These are phyloP conservation scores for Quercus bicolor DNA, from an alignment of 306 rosid species.

Conservation along the genomic window DNA sequence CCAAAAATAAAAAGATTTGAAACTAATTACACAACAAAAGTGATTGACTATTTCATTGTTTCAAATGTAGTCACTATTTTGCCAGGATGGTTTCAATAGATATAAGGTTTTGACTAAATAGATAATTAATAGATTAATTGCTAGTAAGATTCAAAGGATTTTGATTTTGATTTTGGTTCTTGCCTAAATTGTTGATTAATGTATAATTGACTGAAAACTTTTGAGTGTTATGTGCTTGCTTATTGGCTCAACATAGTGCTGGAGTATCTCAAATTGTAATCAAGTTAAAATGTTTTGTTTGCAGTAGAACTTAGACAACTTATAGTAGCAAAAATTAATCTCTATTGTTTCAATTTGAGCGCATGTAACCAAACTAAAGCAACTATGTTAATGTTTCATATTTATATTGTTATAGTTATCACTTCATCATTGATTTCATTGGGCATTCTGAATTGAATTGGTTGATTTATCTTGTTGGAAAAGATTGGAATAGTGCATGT, in stretches of 20 bases:
- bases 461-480: too few species aligned
- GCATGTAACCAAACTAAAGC: not conserved
- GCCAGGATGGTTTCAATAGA: not conserved
- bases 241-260: not conserved
- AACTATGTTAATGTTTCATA: not conserved
- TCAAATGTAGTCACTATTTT: not conserved
- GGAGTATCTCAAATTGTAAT: not conserved
- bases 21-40: not conserved
- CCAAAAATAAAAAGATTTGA: not conserved
- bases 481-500: too few species aligned
- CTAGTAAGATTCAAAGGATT: not conserved
- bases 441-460: not conserved
- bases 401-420: not conserved
- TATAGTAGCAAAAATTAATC: not conserved
- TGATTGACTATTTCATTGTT: not conserved
- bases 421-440: not conserved
- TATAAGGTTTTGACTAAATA: not conserved
- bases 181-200: not conserved
- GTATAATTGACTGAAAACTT: not conserved
- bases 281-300: not conserved
- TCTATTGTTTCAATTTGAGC: not conserved
- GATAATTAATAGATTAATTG: not conserved
- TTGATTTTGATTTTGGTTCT: not conserved
- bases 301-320: not conserved
- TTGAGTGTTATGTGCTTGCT: not conserved